Evolutionary conservation across 306 rosid genomes (phyloP).

Genomic region (Cucurbita moschata): DNA sequence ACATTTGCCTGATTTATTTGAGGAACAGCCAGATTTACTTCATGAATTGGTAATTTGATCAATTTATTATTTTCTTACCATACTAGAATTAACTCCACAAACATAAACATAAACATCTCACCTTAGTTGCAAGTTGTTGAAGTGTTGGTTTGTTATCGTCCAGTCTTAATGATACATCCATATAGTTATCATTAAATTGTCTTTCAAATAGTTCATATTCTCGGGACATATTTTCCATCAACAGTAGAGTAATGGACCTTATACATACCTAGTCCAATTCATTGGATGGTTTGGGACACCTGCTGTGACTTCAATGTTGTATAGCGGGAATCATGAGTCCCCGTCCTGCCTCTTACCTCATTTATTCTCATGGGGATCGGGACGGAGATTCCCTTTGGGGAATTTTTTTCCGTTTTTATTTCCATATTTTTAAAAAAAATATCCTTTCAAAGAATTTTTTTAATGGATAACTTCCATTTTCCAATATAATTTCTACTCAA

Average conservation of each 20-base stretch:
- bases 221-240: background rate
- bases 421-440: too few relatives aligned
- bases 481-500: too few relatives aligned
- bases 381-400: too few relatives aligned
- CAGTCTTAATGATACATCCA: too few relatives aligned
- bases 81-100: background rate
- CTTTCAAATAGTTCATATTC: background rate
- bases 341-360: too few relatives aligned
- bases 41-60: slow-evolving; percentile 57
- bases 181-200: background rate
- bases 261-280: background rate
- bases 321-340: too few relatives aligned
- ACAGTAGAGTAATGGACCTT: background rate
- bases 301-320: background rate
- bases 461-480: too few relatives aligned
- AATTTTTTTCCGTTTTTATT: too few relatives aligned
- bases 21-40: slow-evolving; percentile 85
- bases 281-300: background rate
- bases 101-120: background rate
- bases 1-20: slow-evolving; percentile 76
- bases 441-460: too few relatives aligned
- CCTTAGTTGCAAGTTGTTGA: background rate
- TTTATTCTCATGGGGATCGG: too few relatives aligned
- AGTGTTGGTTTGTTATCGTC: background rate
- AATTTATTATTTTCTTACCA: too few relatives aligned